Base-by-base conservation (phyloP, 306 rosid species). In the Hippophae rhamnoides region DNA sequence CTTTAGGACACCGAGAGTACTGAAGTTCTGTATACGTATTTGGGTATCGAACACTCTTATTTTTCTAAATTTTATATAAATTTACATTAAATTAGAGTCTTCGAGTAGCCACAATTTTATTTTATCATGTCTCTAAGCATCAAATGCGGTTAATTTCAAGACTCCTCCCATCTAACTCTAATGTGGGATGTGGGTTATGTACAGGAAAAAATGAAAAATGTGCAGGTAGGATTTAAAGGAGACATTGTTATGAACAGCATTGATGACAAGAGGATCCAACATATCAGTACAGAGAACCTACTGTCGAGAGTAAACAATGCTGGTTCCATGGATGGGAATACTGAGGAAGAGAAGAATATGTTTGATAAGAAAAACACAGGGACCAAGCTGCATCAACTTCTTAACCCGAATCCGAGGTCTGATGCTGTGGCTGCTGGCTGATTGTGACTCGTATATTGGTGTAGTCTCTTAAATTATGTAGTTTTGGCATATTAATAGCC, bases 401-500 rank as follows among this genome's bases (percentile, higher is more conserved):
- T 87, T 57, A 89, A 84, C 47, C 42, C 87, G 14, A 90, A 79
- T 74, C 95, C 93, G 5, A 74, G 98, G 74, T 80, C 95, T 2
- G 89, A 92, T 66, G 89, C 86, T 0, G 92, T 92, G 10, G 99
- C 86, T 13, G 99, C 99, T 56, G 79, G 95, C 77, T 92, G 79
- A 81, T 56, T 13, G 7, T 25, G 69, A 63, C 12, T 6, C 77
- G 62, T 43, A 79, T 63, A 41, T 48, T 42, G 43, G 23, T 55
- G 67, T 74, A 55, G 79, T 57, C 74, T 70, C 68, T 58, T 57
- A 65, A 47, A 73, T 79, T 49, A 55, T 68, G 95, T 88, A 85
- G 82, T 92, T 92, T 88, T 92, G 99, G 96, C 95, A 82, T 86
- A 86, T 92, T 86, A 76, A 70, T 68, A 80, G 94, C 68, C 90